Evolutionary conservation across 352 stramenopile species (phyloP), one percentile per base, ranked within the genome.

Genomic region (Globisporangium cederbergense): DNA sequence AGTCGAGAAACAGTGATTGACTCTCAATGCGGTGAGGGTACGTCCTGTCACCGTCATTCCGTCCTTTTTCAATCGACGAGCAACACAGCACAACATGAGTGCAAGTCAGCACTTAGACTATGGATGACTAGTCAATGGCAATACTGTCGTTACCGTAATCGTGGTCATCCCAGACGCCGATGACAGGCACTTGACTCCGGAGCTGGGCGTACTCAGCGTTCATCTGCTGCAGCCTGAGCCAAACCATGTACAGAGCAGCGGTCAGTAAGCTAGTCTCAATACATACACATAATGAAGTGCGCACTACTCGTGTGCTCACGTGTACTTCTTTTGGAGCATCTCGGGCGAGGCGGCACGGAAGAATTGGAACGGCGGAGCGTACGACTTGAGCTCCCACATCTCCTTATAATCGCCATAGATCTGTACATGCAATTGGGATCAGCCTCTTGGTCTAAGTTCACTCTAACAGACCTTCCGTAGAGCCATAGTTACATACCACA

Each of bases 111-210:
- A 46, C 40, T 36, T 36, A 46, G 5, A 3, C 4, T 14, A 46
- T 6, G 13, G 40, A 46, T 5, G 32, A 8, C 2, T 36, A 36
- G 32, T 36, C 32, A 43, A 43, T 43, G 38, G n/a, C 40, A 14
- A 46, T 13, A 18, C 22, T 25, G 10, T 46, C 3, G 3, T 87
- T 86, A 47, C 89, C 89, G 62, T 89, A 97, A 65, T 97, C 89
- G 67, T 96, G 88, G 67, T 97, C 89, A 62, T 97, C 83, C 86
- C 86, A 94, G 59, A 91, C 83, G 16, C 78, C 86, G 43, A 94
- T 89, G 28, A 91, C 74, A 2, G 86, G 86, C 53, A 78, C 88
- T 53, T 56, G 71, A 22, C 73, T 76, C 10, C 77, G 73, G 25
- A 94, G 83, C 57, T 68, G 50, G 9, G 60, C 66, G 66, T 91